A percentile compares a stretch with the other conserved stretches of the same genome.
These are phyloP conservation scores for Vitis rupestris DNA, from an alignment of 164 flowering plant genomes.

Conservation along the genomic window DNA sequence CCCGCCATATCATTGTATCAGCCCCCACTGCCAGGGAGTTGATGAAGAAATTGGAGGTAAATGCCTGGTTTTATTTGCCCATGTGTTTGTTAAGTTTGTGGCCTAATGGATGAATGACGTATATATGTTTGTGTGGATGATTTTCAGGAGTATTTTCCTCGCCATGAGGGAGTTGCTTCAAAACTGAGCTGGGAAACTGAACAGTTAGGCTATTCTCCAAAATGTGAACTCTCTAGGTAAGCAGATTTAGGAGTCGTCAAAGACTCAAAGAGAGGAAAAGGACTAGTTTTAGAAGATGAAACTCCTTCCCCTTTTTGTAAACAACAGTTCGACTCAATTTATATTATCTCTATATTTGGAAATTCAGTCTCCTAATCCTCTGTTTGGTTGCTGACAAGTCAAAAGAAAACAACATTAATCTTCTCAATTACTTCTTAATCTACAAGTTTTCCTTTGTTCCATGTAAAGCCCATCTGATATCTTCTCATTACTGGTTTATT, in stretches of 20 bases:
- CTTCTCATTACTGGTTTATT: too few relatives aligned
- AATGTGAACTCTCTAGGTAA: conserved; percentile 39
- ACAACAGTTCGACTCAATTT: too few relatives aligned
- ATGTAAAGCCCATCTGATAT: too few relatives aligned
- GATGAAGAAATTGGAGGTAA: conserved; percentile 74
- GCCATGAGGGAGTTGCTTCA: conserved; percentile 51
- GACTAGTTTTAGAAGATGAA: conserved; percentile 16
- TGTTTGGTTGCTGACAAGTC: too few relatives aligned
- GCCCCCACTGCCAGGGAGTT: conserved; percentile 67
- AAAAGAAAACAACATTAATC: too few relatives aligned
- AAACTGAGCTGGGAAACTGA: conserved; percentile 61
- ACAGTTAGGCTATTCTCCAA: conserved; percentile 37
- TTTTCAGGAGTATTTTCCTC: conserved; percentile 39
- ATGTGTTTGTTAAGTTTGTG: background rate
- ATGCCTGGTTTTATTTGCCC: background rate
- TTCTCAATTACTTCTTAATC: too few relatives aligned
- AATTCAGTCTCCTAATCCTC: background rate
- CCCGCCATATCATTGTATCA: conserved; percentile 72
- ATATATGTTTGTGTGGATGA: background rate
- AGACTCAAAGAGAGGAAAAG: background rate
- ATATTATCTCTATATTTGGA: background rate
- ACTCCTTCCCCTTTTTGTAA: too few relatives aligned
- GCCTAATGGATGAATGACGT: background rate
- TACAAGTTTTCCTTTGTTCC: too few relatives aligned
- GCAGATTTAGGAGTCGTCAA: background rate